These are phyloP conservation scores for Lichtheimia ramosa DNA, from an alignment of 371 early-diverging fungal genomes.

Conservation along the genomic window DNA sequence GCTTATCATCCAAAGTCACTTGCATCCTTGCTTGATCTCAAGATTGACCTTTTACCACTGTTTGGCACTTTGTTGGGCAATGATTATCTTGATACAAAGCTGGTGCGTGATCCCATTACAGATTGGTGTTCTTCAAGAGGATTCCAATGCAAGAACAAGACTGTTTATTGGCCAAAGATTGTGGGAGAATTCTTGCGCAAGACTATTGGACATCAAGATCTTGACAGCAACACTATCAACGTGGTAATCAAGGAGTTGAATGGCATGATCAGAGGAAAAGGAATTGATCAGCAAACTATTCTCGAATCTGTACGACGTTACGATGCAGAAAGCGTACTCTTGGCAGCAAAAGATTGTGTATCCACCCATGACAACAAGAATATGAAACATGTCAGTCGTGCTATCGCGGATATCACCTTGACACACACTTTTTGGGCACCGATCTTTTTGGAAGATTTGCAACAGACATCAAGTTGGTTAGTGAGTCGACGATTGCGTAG, in stretches of 20 bases:
- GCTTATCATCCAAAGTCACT: conserved; percentile 46
- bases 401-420: conserved; percentile 44
- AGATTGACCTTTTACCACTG: conserved; percentile 35
- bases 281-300: conserved; percentile 22
- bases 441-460: conserved; percentile 55
- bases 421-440: conserved; percentile 54
- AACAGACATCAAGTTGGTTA: conserved; percentile 47
- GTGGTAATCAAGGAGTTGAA: conserved; percentile 7
- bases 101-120: conserved; percentile 35
- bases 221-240: conserved; percentile 1
- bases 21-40: conserved; percentile 36
- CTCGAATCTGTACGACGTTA: conserved; percentile 29
- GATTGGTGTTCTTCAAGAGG: conserved; percentile 33
- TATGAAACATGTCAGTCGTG: conserved; percentile 26
- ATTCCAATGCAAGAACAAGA: conserved; percentile 11
- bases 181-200: conserved; percentile 28
- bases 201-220: conserved; percentile 10
- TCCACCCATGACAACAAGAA: no score
- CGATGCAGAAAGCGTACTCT: conserved; percentile 18
- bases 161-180: conserved; percentile 28
- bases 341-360: conserved; percentile 14
- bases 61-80: conserved; percentile 60
- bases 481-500: conserved; percentile 47
- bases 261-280: neutral
- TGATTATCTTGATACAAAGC: conserved; percentile 42